phyloP scores from a whole-genome alignment of 495 filamentous ascomycete species.

The Podospora appendiculata region DNA sequence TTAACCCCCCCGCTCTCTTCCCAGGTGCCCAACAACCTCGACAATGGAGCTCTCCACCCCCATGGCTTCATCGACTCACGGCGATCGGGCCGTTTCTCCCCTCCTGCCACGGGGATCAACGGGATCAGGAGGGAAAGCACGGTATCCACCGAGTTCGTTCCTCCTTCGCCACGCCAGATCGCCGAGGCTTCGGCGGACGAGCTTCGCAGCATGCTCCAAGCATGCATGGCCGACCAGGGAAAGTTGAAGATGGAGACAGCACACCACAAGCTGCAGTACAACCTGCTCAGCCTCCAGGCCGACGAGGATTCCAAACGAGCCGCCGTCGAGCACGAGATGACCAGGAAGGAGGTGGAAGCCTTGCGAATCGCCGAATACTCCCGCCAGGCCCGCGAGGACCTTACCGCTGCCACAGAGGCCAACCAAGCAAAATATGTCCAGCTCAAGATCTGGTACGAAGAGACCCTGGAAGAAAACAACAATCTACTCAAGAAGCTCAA shows the following conservation, averaged over 20 bases:
- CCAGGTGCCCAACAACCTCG: conserved; percentile 43
- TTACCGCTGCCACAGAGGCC: conserved; percentile 28
- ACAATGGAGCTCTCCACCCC: conserved; percentile 22
- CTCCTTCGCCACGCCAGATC: conserved; percentile 58
- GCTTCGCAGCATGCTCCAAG: conserved; percentile 48
- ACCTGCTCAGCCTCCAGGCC: conserved; percentile 76
- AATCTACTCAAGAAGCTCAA: conserved; percentile 55
- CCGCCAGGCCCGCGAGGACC: conserved; percentile 39
- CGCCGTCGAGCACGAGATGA: conserved; percentile 88
- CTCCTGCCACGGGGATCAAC: conserved; percentile 49
- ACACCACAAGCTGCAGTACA: conserved; percentile 89
- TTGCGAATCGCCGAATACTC: conserved; percentile 55
- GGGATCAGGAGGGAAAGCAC: conserved; percentile 41
- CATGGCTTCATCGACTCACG: conserved; percentile 37
- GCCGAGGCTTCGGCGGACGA: conserved; percentile 50
- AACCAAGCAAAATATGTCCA: conserved; percentile 38
- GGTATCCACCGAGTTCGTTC: conserved; percentile 41
- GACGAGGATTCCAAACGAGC: conserved; percentile 80
- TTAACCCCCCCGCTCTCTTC: conserved; percentile 73
- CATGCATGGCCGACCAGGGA: conserved; percentile 46
- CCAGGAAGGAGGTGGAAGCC: conserved; percentile 82
- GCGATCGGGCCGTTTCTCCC: conserved; percentile 40
- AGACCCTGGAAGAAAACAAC: conserved; percentile 57
- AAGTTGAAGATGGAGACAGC: conserved; percentile 73
- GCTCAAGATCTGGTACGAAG: conserved; percentile 44